These are phyloP conservation scores for Trametes cinnabarina DNA, from an alignment of 768 basidiomycete species.

Conservation along the genomic window DNA sequence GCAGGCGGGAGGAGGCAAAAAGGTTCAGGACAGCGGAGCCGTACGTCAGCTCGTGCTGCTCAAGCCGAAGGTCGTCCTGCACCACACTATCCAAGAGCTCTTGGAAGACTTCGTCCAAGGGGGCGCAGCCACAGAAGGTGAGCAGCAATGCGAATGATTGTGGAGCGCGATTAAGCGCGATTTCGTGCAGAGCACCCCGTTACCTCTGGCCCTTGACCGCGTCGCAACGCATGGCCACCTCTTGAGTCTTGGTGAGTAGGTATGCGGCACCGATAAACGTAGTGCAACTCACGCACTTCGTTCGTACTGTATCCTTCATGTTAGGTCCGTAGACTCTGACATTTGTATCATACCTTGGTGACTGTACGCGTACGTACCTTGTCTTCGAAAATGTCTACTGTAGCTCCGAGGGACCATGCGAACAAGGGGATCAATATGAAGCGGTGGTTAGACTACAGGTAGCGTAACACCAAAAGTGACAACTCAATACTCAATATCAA, in stretches of 20 bases:
- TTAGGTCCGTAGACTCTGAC: too few species aligned
- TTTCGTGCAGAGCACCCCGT: too few species aligned
- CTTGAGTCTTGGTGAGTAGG: too few species aligned
- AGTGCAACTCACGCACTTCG: too few species aligned
- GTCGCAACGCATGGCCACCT: too few species aligned
- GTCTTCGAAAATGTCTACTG: too few species aligned
- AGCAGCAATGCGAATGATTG: not conserved
- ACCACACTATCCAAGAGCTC: not conserved
- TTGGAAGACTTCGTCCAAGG: not conserved
- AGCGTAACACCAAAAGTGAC: not conserved
- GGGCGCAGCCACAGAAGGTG: not conserved
- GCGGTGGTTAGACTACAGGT: not conserved
- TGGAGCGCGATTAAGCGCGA: not conserved
- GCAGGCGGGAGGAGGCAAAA: not conserved
- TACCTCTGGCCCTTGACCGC: too few species aligned
- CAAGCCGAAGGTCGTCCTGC: constrained; percentile 6
- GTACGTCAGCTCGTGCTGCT: not conserved
- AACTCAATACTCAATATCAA: not conserved
- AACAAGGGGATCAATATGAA: not conserved
- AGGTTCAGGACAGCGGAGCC: not conserved
- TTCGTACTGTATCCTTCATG: too few species aligned
- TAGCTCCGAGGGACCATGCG: not conserved
- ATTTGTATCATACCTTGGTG: too few species aligned
- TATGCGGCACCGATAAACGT: too few species aligned
- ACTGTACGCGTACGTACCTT: too few species aligned